Conservation (phyloP, 2,329 filamentous ascomycete species). For the Lachnellula willkommii region DNA sequence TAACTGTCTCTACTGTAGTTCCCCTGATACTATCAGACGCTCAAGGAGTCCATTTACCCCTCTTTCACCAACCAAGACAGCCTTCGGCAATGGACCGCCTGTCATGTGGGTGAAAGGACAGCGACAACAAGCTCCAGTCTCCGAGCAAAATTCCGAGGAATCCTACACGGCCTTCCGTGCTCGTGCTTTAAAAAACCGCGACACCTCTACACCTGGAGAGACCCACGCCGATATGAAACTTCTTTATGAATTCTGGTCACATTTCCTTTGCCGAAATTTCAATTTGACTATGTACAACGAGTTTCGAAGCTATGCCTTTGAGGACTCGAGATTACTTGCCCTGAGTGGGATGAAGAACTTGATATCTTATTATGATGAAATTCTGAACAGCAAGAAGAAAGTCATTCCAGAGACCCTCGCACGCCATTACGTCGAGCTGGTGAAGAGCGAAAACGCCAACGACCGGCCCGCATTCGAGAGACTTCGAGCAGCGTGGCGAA, state of each 20-base stretch:
- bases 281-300: slow-evolving; percentile 71
- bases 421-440: slow-evolving; percentile 49
- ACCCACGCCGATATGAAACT: slow-evolving; percentile 55
- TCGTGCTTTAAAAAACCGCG: slow-evolving; percentile 37
- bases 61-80: slow-evolving; percentile 21
- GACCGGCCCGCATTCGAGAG: slow-evolving; percentile 44
- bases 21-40: slow-evolving; percentile 22
- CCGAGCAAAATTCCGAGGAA: slow-evolving; percentile 32
- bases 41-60: slow-evolving; percentile 24
- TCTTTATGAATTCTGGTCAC: slow-evolving; percentile 70
- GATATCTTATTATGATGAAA: slow-evolving; percentile 59
- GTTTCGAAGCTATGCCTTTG: slow-evolving; percentile 61
- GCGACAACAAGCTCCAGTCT: slow-evolving; percentile 29
- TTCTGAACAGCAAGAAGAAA: slow-evolving; percentile 44
- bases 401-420: slow-evolving; percentile 49
- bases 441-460: slow-evolving; percentile 41
- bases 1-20: slow-evolving; percentile 18
- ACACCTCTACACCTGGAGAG: slow-evolving; percentile 32
- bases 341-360: slow-evolving; percentile 56
- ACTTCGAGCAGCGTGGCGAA: slow-evolving; percentile 47
- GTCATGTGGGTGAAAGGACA: slow-evolving; percentile 36
- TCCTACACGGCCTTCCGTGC: slow-evolving; percentile 35
- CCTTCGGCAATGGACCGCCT: slow-evolving; percentile 26
- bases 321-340: slow-evolving; percentile 53
- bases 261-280: slow-evolving; percentile 68